These are phyloP conservation scores for Brassica napus DNA, from an alignment of 345 rosid species.

Conservation along the genomic window DNA sequence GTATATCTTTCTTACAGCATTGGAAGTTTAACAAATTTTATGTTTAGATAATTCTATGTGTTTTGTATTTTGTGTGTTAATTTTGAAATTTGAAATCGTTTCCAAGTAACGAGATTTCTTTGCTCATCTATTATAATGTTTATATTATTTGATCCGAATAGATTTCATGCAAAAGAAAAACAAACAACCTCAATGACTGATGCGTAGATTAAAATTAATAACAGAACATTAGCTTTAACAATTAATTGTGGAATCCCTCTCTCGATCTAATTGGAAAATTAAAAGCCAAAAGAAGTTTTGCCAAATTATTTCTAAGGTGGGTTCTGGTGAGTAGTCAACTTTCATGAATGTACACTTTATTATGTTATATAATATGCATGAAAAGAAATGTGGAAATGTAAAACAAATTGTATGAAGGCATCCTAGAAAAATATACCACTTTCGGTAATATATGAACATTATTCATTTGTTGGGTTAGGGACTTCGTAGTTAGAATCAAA, in stretches of 20 bases:
- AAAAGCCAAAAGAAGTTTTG: constrained; percentile 30
- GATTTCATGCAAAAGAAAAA: not conserved
- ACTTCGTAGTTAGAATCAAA: constrained; percentile 10
- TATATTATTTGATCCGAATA: not conserved
- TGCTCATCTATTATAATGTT: not conserved
- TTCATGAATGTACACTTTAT: constrained; percentile 27
- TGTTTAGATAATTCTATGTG: not conserved
- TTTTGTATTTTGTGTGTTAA: not conserved
- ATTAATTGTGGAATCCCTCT: constrained; percentile 12
- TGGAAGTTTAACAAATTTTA: no score
- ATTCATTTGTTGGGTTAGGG: constrained; percentile 27
- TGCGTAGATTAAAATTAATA: constrained; percentile 3
- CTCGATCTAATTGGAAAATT: constrained; percentile 19
- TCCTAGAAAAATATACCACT: constrained; percentile 1
- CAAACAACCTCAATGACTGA: not conserved
- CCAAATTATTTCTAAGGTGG: constrained; percentile 27
- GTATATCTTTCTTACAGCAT: not conserved
- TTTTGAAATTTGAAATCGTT: not conserved
- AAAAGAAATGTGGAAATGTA: not conserved
- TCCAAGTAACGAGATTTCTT: not conserved
- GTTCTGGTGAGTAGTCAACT: constrained; percentile 43
- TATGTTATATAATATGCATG: constrained; percentile 2
- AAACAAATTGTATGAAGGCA: constrained; percentile 14
- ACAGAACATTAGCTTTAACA: constrained; percentile 12
- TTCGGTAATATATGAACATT: constrained; percentile 15